Base-by-base conservation (phyloP, 352 stramenopile species). In the Phytophthora litchii region DNA sequence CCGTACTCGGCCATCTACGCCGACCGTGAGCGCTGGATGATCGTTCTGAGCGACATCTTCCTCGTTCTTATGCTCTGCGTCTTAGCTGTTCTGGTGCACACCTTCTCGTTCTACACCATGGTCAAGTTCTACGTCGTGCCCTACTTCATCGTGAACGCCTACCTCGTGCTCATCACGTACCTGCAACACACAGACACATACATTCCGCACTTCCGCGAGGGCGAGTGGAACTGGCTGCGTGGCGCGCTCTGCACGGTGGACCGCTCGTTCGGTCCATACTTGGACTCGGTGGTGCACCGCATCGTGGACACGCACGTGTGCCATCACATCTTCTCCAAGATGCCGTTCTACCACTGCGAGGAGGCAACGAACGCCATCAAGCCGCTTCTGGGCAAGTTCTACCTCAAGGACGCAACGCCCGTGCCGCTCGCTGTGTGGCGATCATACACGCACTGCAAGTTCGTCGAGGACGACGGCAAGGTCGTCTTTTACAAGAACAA, bases 311-410 rank as follows among this genome's bases (percentile, higher is more conserved):
- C 97, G 34, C 97, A 99, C 79, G 96, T 99, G 49, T 91, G 83
- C 48, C 97, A 99, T 78, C 97, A 99, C 76, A 90, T 99, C 46
- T 99, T 99, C 75, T 97, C 96, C 70, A 98, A 99, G 81, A 98
- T 99, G 92, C 97, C 97, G 13, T 99, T 98, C 73, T 99, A 99
- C 87, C 95, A 99, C 76, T 97, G 96, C 9, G 67, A 94, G 50
- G 94, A 99, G 56, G 97, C 97, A 10, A 99, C 96, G 8, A 72
- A 93, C 36, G 88, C 91, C 42, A 88, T 99, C 53, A 96, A 97
- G 76, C 92, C 82, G 8, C 82, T 94, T 45, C 75, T 99, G 38
- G 94, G 92, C 65, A 96, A 97, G 66, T 98, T 98, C 73, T 98
- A 99, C 70, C 79, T 99, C 9, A 97, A 98, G 68, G 95, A 99